Base-by-base conservation (phyloP, 345 rosid genomes). In the Dimocarpus longan region DNA sequence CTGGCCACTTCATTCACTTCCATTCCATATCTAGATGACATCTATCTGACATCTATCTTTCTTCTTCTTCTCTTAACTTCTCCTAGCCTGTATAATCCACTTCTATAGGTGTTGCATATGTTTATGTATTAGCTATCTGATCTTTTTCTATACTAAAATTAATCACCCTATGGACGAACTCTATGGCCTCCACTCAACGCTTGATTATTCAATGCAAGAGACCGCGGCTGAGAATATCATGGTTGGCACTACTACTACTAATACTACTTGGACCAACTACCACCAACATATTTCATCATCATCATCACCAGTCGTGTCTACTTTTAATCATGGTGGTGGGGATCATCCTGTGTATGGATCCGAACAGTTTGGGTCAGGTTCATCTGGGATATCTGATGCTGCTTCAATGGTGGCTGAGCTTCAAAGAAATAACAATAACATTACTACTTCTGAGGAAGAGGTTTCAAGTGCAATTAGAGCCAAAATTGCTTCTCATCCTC, bases 401-500 rank as follows among this genome's bases (percentile, higher is more conserved):
- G 88, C 83, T 39, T 88, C 91, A 16, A 73, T 68, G 81, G 82
- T 76, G 80, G 81, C 77, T 24, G 82, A 79, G 77, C 42, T 80
- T 57, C 81, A 71, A 74, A 79, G 75, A 42, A 82, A 66, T 39
- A 39, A 60, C 22, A 60, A 21, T 59, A n/a, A n/a, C 52, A 7
- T 11, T 46, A 46, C 8, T 4, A 11, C 40, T 65, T 82, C 75
- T 15, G 86, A 85, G 16, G 86, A 81, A 13, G 80, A 84, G 71
- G 77, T 48, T 40, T 84, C 85, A 28, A 69, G 80, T 24, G 86
- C 76, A 56, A 84, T 86, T 74, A 85, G 86, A 79, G 86, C 88
- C 42, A 87, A 80, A 77, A 86, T 89, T 76, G 87, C 87, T 22
- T 79, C 90, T 68, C 92, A 89, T 71, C 89, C 90, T 69, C 90